Base-by-base conservation (phyloP, 805 yeast genomes). In the Starmerella kuoi region DNA sequence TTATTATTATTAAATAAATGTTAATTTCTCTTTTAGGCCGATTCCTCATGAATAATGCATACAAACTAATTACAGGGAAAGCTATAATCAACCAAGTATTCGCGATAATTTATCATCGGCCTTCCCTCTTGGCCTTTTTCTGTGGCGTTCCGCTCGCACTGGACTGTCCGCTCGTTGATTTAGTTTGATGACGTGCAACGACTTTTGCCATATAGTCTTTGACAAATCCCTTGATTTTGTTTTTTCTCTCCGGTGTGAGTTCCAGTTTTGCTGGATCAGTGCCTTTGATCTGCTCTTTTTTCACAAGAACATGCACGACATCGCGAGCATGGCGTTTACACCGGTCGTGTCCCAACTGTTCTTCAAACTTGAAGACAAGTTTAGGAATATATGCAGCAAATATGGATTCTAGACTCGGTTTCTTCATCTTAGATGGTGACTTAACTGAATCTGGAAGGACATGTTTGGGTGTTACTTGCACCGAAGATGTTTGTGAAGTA, bases 351-450 rank as follows among this genome's bases (percentile, higher is more conserved):
- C 85, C 86, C 19, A 88, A 66, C 41, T 75, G 77, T 2, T 66
- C 57, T 49, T 74, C 79, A 58, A 79, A 74, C 50, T 73, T 74
- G 49, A 76, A 76, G 41, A 87, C 67, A 55, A 81, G 60, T 54
- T 86, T 85, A 8, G 96, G 96, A 9, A 88, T 81, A 51, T 74
- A 67, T 14, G 68, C 61, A 1, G 95, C 96, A 57, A 88, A 74
- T 25, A 65, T 18, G 12, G 32, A 4, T 20, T 38, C 35, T 9
- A 24, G 23, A 3, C 35, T 2, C 2, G 28, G 21, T 25, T 31
- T 38, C 17, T n/a, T 7, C 9, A 7, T 15, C 12, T 24, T 8
- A 9, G 19, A 12, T 7, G 35, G 7, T 6, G 35, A 7, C 5
- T 18, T 17, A 7, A 36, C n/a, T 20, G 15, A 22, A 5, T 12